Base-by-base conservation (phyloP, 2,329 filamentous ascomycete species). In the Scolecobasidium constrictum region DNA sequence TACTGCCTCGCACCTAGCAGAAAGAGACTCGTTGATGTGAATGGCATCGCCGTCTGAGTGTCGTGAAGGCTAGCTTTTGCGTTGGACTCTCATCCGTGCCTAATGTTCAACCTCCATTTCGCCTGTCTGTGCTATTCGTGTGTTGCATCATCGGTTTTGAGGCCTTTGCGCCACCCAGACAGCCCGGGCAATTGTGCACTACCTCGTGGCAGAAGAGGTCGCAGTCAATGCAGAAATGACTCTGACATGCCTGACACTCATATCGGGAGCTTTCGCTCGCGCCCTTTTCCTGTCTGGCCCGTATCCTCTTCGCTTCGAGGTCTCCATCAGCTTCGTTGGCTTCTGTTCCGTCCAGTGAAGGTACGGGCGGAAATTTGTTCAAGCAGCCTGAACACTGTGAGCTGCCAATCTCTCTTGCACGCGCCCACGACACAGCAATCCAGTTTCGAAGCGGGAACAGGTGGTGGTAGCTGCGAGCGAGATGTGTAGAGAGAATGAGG, bases 201-300 rank as follows among this genome's bases (percentile, higher is more conserved):
- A 93, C 78, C 64, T 95, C 87, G 59, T 98, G 92, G 18, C 86
- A 83, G 64, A 92, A 95, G 18, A 95, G 78, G 60, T 98, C 92
- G 60, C 92, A 98, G 60, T 98, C 92, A 50, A 98, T 93, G 68
- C 92, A 98, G 59, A 96, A 98, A 63, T 96, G 90, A 46, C 84
- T 80, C 3, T 73, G 65, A 61, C 92, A 98, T n/a, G 81, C 79
- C 51, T 82, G 76, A 59, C 92, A 98, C 46, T 84, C 85, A 58
- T 98, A 98, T 40, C 92, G 70, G 38, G 83, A 80, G 56, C 83
- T 92, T 66, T 93, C 86, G 58, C 84, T 90, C 35, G 88, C 81
- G 1, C 82, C 16, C 11, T 23, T 13, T 40, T n/a, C 80, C 54
- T 78, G 82, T 16, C 42, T 35, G 39, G 53, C 34, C 18, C 33